Evolutionary conservation across 805 yeast genomes (phyloP).

Genomic region (Monosporozyma solicola): DNA sequence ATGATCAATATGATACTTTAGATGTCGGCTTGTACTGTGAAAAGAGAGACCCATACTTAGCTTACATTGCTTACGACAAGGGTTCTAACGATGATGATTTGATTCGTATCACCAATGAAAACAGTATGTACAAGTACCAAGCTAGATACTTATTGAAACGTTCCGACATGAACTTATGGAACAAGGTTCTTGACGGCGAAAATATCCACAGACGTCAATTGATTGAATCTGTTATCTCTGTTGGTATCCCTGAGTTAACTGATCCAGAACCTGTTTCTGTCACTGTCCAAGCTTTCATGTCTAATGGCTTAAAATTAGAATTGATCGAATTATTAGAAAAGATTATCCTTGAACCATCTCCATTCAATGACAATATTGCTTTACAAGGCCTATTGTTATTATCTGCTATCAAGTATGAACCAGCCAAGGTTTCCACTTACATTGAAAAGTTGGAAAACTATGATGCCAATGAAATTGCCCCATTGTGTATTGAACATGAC

Average conservation of each 20-base stretch:
- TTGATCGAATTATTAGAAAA: conserved; percentile 91
- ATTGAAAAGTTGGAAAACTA: conserved; percentile 84
- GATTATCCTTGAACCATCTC: conserved; percentile 93
- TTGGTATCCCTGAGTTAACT: conserved; percentile 89
- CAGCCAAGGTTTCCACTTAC: conserved; percentile 71
- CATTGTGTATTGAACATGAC: conserved; percentile 80
- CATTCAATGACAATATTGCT: conserved; percentile 91
- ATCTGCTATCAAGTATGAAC: conserved; percentile 94
- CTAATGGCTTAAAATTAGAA: conserved; percentile 85
- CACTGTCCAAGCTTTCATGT: conserved; percentile 94
- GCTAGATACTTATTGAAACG: conserved; percentile 89
- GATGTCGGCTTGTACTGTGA: conserved; percentile 98
- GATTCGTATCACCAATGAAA: conserved; percentile 87
- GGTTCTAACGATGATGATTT: conserved; percentile 89
- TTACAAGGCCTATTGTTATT: conserved; percentile 86
- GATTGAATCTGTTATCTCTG: conserved; percentile 88
- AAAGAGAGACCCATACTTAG: conserved; percentile 96
- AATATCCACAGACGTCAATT: conserved; percentile 84
- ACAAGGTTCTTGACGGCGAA: conserved; percentile 61
- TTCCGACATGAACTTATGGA: conserved; percentile 82
- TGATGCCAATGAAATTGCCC: conserved; percentile 91
- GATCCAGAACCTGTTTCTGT: conserved; percentile 91
- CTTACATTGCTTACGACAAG: conserved; percentile 94
- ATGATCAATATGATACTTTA: conserved; percentile 80
- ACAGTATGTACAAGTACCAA: conserved; percentile 96